phyloP scores from a whole-genome alignment of 805 yeast species.

The Wickerhamiella lipophila region DNA sequence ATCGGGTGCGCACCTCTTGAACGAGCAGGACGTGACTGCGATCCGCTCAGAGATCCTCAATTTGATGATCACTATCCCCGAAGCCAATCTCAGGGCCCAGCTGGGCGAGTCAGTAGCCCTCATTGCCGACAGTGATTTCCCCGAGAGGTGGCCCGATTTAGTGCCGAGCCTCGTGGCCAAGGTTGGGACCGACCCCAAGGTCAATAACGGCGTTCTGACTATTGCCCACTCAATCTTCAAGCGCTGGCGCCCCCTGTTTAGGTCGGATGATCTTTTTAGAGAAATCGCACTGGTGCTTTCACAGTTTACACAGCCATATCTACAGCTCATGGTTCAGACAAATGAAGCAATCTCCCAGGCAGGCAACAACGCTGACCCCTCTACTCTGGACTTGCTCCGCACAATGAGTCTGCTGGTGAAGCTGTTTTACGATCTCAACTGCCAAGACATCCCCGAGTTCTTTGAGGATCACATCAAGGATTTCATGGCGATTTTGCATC shows the following conservation, averaged over 20 bases:
- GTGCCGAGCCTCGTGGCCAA: conserved; percentile 46
- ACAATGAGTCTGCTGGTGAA: conserved; percentile 52
- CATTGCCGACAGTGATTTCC: conserved; percentile 94
- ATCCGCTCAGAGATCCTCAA: conserved; percentile 68
- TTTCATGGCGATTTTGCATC: conserved; percentile 73
- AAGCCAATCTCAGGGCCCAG: conserved; percentile 57
- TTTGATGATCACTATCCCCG: conserved; percentile 75
- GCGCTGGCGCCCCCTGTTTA: conserved; percentile 89
- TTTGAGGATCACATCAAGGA: conserved; percentile 76
- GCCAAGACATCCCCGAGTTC: conserved; percentile 97
- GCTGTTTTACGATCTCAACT: conserved; percentile 83
- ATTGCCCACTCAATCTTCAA: conserved; percentile 94
- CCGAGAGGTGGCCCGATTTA: conserved; percentile 72
- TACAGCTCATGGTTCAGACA: conserved; percentile 48
- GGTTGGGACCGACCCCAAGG: conserved; percentile 37
- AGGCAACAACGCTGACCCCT: conserved; percentile 27
- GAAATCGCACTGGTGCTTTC: conserved; percentile 82
- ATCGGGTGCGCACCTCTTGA: conserved; percentile 62
- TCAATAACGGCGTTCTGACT: conserved; percentile 71
- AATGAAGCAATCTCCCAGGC: conserved; percentile 42
- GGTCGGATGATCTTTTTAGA: conserved; percentile 76
- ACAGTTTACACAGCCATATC: conserved; percentile 69
- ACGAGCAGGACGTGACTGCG: conserved; percentile 46
- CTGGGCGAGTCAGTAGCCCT: conserved; percentile 86
- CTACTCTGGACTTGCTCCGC: conserved; percentile 34